phyloP scores from a whole-genome alignment of 2,329 filamentous ascomycete genomes.

The Pseudogymnoascus sp. region DNA sequence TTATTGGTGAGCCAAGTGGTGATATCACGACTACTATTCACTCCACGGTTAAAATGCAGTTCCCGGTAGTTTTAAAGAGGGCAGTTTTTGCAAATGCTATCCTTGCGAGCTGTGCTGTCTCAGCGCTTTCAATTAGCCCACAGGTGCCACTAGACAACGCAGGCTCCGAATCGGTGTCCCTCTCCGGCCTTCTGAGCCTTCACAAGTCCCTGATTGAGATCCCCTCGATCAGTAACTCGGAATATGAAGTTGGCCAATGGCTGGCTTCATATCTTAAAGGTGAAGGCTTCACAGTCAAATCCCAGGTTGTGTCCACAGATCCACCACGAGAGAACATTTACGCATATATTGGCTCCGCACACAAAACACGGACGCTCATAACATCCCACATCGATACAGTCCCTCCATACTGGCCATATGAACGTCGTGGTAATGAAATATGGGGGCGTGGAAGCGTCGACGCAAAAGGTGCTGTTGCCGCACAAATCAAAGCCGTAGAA shows the following conservation, averaged over 20 bases:
- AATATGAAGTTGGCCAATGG: slow-evolving; percentile 50
- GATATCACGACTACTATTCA: slow-evolving; percentile 3
- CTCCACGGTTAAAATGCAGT: neutral
- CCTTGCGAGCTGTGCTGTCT: slow-evolving; percentile 13
- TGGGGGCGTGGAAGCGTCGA: slow-evolving; percentile 68
- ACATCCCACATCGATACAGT: slow-evolving; percentile 60
- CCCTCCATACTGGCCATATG: slow-evolving; percentile 40
- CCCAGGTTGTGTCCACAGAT: slow-evolving; percentile 37
- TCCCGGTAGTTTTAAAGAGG: neutral
- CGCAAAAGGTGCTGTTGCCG: slow-evolving; percentile 61
- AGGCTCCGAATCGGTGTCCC: slow-evolving; percentile 15
- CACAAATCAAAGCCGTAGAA: slow-evolving; percentile 62
- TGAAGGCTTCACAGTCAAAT: slow-evolving; percentile 54
- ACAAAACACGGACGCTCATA: slow-evolving; percentile 43
- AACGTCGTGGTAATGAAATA: slow-evolving; percentile 41
- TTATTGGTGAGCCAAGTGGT: neutral
- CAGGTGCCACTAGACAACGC: slow-evolving; percentile 16
- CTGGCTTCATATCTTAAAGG: slow-evolving; percentile 47
- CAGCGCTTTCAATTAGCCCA: slow-evolving; percentile 13
- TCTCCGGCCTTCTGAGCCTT: slow-evolving; percentile 44
- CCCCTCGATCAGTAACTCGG: slow-evolving; percentile 54
- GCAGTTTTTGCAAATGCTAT: slow-evolving; percentile 12
- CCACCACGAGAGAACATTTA: slow-evolving; percentile 46
- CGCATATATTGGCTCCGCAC: slow-evolving; percentile 45
- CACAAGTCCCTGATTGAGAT: slow-evolving; percentile 56